Base-by-base conservation (phyloP, 768 basidiomycete species). In the Naganishia kalamii region DNA sequence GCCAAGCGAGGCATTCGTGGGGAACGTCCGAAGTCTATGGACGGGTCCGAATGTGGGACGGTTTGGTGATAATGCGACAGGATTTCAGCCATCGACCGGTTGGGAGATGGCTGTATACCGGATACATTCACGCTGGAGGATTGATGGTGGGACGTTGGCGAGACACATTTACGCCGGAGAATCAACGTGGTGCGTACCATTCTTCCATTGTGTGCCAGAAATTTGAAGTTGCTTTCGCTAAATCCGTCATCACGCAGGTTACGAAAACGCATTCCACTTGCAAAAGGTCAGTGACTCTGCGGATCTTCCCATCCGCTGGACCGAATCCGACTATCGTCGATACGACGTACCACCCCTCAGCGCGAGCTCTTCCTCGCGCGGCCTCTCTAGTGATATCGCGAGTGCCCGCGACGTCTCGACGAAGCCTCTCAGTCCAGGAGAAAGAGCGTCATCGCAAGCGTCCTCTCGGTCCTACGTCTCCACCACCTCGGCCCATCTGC, bases 111-210 rank as follows among this genome's bases (percentile, higher is more conserved):
- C 60, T 75, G 3, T 77, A 73, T 68, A 69, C 73, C 25, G 74
- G 73, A 6, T 79, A 79, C 57, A 62, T 77, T 12, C 72, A 75
- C 48, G 74, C 76, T 0, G 78, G 78, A 11, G 75, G 72, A 7
- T 62, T 75, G 50, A 47, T 77, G 60, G 67, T 76, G 32, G 78
- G 76, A 30, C 54, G 78, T 41, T 79, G 76, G 75, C 66, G 78
- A 59, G 78, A 79, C 50, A 71, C 73, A 0, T 75, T 76, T 52
- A 78, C 74, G 7, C 66, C 71, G n/a, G 72, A 71, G 51, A 70
- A 70, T 50, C 65, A 70, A 30, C 41, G 71, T 60, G 76, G 60
- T 76, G 59, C 62, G 71, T 70, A 11, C 32, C 1, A 21, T 1
- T 4, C 17, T 33, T 4, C 8, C 10, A 35, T 40, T 6, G 33